These are phyloP conservation scores for Brettanomyces sp. DNA, from an alignment of 805 yeast species.

Conservation along the genomic window DNA sequence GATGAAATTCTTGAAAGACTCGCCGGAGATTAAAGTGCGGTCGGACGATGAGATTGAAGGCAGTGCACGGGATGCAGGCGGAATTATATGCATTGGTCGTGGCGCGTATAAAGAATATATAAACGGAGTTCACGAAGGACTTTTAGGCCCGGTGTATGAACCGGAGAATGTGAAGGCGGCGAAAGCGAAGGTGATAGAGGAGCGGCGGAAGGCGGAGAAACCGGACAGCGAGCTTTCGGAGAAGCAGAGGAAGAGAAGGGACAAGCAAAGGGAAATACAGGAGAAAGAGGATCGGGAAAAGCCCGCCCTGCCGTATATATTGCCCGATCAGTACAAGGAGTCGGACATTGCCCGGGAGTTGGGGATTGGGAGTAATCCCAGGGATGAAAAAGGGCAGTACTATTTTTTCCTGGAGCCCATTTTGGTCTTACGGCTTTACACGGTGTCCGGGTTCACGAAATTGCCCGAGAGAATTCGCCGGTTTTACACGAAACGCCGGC, in stretches of 20 bases:
- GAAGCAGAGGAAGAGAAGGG: conserved; percentile 26
- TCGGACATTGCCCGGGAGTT: conserved; percentile 56
- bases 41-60: conserved; percentile 38
- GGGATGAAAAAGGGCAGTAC: conserved; percentile 35
- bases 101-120: conserved; percentile 94
- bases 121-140: conserved; percentile 87
- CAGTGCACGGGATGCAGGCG: conserved; percentile 54
- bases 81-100: conserved; percentile 85
- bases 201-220: conserved; percentile 8
- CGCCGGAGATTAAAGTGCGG: conserved; percentile 11
- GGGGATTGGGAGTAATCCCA: conserved; percentile 24
- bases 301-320: conserved; percentile 47
- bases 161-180: conserved; percentile 15
- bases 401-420: conserved; percentile 71
- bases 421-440: conserved; percentile 66
- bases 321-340: conserved; percentile 44
- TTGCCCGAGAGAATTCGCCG: conserved; percentile 71
- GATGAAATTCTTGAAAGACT: conserved; percentile 21
- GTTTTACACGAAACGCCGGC: conserved; percentile 64
- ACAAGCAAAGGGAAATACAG: conserved; percentile 21
- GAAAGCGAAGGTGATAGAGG: conserved; percentile 27
- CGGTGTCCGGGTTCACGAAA: conserved; percentile 66
- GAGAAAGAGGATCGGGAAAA: conserved; percentile 22
- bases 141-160: conserved; percentile 74
- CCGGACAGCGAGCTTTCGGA: neutral